Conservation (phyloP, 129 eudicot genomes). For the Escallonia rubra region DNA sequence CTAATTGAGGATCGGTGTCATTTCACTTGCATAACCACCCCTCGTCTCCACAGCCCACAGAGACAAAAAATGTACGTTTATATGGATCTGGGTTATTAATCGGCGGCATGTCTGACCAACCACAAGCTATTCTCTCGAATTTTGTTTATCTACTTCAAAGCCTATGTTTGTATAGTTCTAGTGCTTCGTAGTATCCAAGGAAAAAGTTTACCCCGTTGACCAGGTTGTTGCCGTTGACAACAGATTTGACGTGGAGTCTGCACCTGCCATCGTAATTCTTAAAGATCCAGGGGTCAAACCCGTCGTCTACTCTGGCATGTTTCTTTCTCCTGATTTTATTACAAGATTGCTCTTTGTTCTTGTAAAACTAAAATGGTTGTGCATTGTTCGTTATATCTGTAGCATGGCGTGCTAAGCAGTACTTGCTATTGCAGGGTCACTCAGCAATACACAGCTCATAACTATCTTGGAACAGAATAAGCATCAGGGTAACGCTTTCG, state of each 20-base stretch:
- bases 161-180: not conserved
- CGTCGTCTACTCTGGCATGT: constrained; percentile 76
- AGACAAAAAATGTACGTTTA: too few relatives aligned
- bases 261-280: constrained; percentile 83
- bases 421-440: constrained; percentile 44
- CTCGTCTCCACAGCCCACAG: too few relatives aligned
- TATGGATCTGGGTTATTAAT: too few relatives aligned
- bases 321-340: not conserved
- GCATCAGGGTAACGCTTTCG: constrained; percentile 57
- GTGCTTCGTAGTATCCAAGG: not conserved
- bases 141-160: not conserved
- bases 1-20: too few relatives aligned
- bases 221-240: constrained; percentile 11
- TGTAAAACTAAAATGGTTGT: not conserved
- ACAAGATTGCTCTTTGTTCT: not conserved
- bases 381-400: constrained; percentile 2
- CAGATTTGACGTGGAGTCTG: constrained; percentile 94
- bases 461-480: constrained; percentile 88
- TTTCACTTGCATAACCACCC: too few relatives aligned
- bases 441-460: constrained; percentile 59
- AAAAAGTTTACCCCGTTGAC: not conserved
- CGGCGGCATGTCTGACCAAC: too few relatives aligned
- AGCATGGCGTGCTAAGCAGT: constrained; percentile 9
- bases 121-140: too few relatives aligned
- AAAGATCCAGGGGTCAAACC: constrained; percentile 94